These are phyloP conservation scores for Stevia rebaudiana DNA, from an alignment of 140 eudicot genomes.

Conservation along the genomic window DNA sequence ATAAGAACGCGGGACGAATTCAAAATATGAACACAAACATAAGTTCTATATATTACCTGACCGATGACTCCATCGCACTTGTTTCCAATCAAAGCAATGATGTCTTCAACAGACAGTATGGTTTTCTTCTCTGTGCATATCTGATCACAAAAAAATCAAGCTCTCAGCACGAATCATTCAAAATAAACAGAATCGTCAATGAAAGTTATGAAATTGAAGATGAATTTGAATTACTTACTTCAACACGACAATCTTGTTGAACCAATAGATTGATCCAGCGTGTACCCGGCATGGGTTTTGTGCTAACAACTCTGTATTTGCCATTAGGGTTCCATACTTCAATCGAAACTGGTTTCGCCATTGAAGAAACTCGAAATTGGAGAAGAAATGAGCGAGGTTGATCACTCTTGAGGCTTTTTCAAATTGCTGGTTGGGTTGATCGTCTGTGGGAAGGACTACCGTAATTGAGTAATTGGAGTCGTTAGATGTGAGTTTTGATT, in stretches of 20 bases:
- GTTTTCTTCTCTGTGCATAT: constrained; percentile 94
- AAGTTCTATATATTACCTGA: constrained; percentile 46
- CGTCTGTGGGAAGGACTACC: constrained; percentile 22
- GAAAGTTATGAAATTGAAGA: neutral
- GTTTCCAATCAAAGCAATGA: constrained; percentile 73
- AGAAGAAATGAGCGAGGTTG: constrained; percentile 14
- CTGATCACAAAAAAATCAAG: constrained; percentile 29
- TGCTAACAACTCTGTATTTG: constrained; percentile 95
- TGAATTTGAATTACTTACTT: constrained; percentile 34
- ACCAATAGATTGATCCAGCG: constrained; percentile 85
- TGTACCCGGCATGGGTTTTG: constrained; percentile 96
- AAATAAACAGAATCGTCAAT: neutral
- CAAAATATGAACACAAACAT: neutral
- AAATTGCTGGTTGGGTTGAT: constrained; percentile 26
- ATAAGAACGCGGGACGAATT: too few species aligned
- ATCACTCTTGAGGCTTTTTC: constrained; percentile 21
- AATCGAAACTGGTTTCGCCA: constrained; percentile 89
- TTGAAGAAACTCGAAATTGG: constrained; percentile 6
- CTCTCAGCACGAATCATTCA: neutral
- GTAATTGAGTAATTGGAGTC: constrained; percentile 3
- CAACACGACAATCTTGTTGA: constrained; percentile 85
- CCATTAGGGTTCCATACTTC: constrained; percentile 96
- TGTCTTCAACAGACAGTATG: constrained; percentile 87
- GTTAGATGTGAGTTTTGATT: neutral
- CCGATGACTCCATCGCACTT: constrained; percentile 98